Evolutionary conservation across 1,139 yeast species (phyloP), one percentile per base, ranked within the genome.

Genomic region (Chernovozyma aurita): DNA sequence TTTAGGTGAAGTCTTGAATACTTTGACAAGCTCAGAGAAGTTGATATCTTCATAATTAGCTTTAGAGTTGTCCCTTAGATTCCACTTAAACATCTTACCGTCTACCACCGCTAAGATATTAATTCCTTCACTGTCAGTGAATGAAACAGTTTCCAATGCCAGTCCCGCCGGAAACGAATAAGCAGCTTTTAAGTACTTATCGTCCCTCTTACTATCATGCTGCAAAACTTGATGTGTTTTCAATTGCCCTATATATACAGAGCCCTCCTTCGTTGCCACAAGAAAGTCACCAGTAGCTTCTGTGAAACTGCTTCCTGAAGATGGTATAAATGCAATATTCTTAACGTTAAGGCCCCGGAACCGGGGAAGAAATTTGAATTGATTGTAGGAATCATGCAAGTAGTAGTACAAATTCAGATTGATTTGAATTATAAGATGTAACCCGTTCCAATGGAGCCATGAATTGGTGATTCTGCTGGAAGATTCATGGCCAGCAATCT

Each of bases 391-490:
- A 17, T 52, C 49, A 41, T 65, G 62, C 30, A 67, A 48, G 40
- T 65, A 64, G 45, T 48, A 65, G 41, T 61, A 59, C 5, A 41
- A 43, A 5, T 47, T 43, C 22, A 48, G 37, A 32, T 53, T 55
- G 4, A 58, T 42, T 38, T 63, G 65, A 3, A 62, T 44, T 4
- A 69, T 46, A 32, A 70, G 55, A 38, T 64, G 70, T 4, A 42
- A 37, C 1, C 74, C 75, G 40, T 53, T 55, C 3, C 70, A 68
- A 37, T 68, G 65, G 11, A 65, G 42, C 75, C 75, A 70, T 15
- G 59, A 45, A 32, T 57, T 48, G 4, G 60, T 52, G 2, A 65
- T 42, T 12, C 34, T 16, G n/a, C n/a, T n/a, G n/a, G n/a, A n/a
- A n/a, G n/a, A n/a, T 25, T 27, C 3, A 30, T 35, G 15, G 32